Conservation (phyloP, 495 filamentous ascomycete genomes). For the Penicillium longicatenatum region DNA sequence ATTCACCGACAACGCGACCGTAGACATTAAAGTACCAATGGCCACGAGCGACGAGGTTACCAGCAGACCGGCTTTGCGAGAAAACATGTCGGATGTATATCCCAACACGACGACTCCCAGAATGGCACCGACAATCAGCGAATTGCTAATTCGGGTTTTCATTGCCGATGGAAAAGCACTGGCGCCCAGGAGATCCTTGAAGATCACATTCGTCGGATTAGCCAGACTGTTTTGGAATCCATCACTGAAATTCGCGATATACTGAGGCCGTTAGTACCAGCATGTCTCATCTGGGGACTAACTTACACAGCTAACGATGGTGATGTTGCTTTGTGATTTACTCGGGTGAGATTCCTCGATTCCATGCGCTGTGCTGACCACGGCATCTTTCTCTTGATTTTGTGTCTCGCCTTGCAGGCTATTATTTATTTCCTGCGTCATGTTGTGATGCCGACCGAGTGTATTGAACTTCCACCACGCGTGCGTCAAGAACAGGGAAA, state of each 20-base stretch:
- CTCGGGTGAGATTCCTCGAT: constrained; percentile 14
- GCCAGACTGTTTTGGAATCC: constrained; percentile 37
- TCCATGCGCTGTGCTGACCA: neutral
- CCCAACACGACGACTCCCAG: constrained; percentile 36
- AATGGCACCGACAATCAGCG: constrained; percentile 38
- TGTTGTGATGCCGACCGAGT: neutral
- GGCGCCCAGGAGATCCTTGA: constrained; percentile 33
- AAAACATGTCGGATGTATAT: constrained; percentile 37
- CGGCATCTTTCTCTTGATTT: neutral
- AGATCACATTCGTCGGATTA: constrained; percentile 43
- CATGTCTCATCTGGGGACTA: neutral
- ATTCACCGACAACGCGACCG: constrained; percentile 34
- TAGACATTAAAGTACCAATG: constrained; percentile 37
- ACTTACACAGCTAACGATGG: constrained; percentile 30
- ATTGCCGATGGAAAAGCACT: constrained; percentile 33
- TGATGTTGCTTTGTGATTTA: constrained; percentile 31
- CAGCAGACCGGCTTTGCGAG: constrained; percentile 32
- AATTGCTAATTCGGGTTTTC: constrained; percentile 40
- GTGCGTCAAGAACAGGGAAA: neutral
- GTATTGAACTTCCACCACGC: neutral
- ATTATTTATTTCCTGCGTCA: neutral
- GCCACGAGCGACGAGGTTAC: constrained; percentile 37
- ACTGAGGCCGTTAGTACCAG: constrained; percentile 22
- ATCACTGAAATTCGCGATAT: constrained; percentile 43
- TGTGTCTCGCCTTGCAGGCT: neutral